phyloP scores from a whole-genome alignment of 129 eudicot genomes.

The Kitagawia praeruptora region DNA sequence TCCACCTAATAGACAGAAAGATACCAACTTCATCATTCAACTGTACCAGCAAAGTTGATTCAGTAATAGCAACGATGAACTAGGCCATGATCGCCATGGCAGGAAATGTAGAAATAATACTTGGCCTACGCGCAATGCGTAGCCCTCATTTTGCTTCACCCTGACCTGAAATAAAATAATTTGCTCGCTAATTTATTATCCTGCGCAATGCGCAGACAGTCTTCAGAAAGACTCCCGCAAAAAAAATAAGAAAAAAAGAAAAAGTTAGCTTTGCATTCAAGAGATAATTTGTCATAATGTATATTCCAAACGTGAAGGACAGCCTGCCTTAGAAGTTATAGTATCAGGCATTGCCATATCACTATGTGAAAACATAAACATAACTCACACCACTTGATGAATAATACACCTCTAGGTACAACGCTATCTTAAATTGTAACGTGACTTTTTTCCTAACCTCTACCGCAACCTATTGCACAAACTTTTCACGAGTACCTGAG shows the following conservation, averaged over 20 bases:
- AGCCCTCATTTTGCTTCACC: too few relatives aligned
- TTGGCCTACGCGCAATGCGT: too few relatives aligned
- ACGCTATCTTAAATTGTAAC: neutral
- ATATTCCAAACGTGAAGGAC: neutral
- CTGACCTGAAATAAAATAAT: too few relatives aligned
- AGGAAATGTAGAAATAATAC: too few relatives aligned
- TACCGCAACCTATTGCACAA: too few relatives aligned
- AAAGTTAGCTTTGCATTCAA: neutral
- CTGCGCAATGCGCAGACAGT: neutral
- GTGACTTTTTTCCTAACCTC: too few relatives aligned
- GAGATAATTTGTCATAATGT: neutral
- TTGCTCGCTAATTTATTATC: neutral
- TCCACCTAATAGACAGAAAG: conserved; percentile 56
- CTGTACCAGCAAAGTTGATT: neutral
- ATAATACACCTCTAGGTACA: neutral
- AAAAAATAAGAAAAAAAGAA: too few relatives aligned
- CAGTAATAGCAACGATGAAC: neutral
- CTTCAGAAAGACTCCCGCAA: neutral
- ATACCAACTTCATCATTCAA: conserved; percentile 13
- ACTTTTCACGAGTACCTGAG: conserved; percentile 44
- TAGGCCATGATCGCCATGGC: neutral
- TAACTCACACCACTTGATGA: neutral
- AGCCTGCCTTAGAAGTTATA: neutral
- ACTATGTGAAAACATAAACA: neutral
- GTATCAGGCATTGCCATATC: neutral